These are phyloP conservation scores for Papiliotrema nemorosa DNA, from an alignment of 1,284 basidiomycete genomes.

Conservation along the genomic window DNA sequence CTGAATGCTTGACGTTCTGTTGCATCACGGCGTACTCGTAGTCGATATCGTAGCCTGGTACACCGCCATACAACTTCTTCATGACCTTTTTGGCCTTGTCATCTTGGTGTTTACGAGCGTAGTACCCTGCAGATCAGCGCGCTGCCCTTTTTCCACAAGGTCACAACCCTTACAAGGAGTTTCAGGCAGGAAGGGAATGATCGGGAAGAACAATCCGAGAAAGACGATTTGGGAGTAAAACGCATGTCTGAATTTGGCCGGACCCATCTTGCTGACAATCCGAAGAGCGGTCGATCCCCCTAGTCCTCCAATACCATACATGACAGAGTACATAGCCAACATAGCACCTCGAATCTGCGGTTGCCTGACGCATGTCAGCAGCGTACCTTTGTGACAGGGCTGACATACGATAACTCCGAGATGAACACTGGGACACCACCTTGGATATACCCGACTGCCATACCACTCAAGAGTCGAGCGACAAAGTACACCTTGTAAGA, in stretches of 20 bases:
- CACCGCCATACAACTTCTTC: slow-evolving; percentile 16
- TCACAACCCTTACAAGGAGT: slow-evolving; percentile 13
- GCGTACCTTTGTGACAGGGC: slow-evolving; percentile 9
- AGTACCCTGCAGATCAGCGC: neutral
- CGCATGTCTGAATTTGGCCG: slow-evolving; percentile 7
- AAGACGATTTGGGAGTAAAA: slow-evolving; percentile 22
- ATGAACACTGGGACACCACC: slow-evolving; percentile 10
- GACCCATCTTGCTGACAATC: slow-evolving; percentile 3
- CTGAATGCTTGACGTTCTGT: neutral
- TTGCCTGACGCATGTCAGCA: slow-evolving; percentile 11
- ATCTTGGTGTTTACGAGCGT: slow-evolving; percentile 7
- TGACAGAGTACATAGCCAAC: neutral
- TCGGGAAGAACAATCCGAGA: slow-evolving; percentile 22
- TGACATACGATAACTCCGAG: neutral
- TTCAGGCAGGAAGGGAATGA: slow-evolving; percentile 28
- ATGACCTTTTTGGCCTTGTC: slow-evolving; percentile 15
- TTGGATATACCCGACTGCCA: slow-evolving; percentile 22
- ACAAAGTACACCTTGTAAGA: neutral
- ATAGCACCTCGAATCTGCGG: slow-evolving; percentile 2
- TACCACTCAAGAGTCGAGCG: slow-evolving; percentile 22
- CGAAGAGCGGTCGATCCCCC: slow-evolving; percentile 9
- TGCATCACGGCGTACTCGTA: slow-evolving; percentile 19
- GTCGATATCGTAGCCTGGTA: slow-evolving; percentile 29
- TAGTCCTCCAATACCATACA: slow-evolving; percentile 9
- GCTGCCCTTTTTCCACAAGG: neutral